These are phyloP conservation scores for Graphiopsis chlorocephala DNA, from an alignment of 2,329 filamentous ascomycete species.

Conservation along the genomic window DNA sequence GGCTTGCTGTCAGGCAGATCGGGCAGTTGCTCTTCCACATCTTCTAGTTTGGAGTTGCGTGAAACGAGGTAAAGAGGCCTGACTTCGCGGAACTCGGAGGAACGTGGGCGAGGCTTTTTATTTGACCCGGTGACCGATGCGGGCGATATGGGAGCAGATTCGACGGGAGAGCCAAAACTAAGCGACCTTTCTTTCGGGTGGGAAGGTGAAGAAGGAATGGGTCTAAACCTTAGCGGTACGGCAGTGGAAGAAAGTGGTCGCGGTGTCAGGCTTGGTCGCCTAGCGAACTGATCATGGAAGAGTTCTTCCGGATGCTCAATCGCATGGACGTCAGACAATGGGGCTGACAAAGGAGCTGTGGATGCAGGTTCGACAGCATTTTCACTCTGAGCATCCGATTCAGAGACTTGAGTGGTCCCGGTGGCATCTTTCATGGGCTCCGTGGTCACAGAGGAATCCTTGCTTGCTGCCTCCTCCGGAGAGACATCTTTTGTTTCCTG, in stretches of 20 bases:
- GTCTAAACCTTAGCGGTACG: constrained; percentile 35
- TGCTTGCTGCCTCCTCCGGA: not conserved
- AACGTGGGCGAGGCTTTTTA: constrained; percentile 20
- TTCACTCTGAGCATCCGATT: not conserved
- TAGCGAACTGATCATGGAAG: not conserved
- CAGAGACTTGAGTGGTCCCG: not conserved
- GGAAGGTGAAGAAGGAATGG: constrained; percentile 29
- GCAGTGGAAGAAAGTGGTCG: constrained; percentile 34
- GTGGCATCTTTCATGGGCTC: not conserved
- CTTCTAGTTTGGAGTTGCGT: constrained; percentile 50
- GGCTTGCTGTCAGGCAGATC: constrained; percentile 50
- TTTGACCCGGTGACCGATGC: constrained; percentile 6
- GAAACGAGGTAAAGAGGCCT: constrained; percentile 82
- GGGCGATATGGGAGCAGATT: constrained; percentile 19
- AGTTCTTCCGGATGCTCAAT: not conserved
- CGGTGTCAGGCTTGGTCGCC: not conserved
- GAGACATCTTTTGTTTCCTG: not conserved
- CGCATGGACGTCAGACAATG: not conserved
- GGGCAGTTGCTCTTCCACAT: constrained; percentile 48
- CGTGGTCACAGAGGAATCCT: not conserved
- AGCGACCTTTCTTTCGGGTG: constrained; percentile 27
- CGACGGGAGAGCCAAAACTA: constrained; percentile 30
- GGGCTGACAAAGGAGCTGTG: not conserved
- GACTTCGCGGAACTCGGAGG: constrained; percentile 54
- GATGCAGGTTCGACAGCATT: not conserved